phyloP scores from a whole-genome alignment of 331 rosid genomes.

The Phaseolus coccineus region DNA sequence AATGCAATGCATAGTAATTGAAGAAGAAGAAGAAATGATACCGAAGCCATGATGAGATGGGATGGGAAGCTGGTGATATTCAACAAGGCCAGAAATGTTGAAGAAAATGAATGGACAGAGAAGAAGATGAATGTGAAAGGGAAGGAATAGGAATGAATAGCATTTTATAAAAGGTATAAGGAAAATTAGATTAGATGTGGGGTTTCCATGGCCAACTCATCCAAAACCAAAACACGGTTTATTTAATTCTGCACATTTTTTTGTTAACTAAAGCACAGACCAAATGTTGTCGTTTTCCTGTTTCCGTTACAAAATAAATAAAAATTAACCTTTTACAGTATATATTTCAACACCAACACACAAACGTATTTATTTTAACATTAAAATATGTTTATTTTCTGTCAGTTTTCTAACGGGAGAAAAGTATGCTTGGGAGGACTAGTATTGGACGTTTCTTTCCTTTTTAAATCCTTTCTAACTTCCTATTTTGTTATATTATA shows the following conservation, averaged over 20 bases:
- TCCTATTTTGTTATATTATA: not conserved
- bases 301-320: conserved; percentile 16
- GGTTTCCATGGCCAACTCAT: conserved; percentile 21
- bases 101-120: not conserved
- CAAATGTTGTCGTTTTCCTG: not conserved
- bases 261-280: not conserved
- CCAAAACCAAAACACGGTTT: conserved; percentile 4
- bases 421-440: not conserved
- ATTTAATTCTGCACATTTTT: not conserved
- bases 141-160: not conserved
- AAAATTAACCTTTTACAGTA: conserved; percentile 12
- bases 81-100: not conserved
- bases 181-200: conserved; percentile 35
- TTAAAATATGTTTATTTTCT: not conserved
- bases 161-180: not conserved
- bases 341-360: not conserved
- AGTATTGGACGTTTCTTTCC: not conserved
- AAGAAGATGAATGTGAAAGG: not conserved
- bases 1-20: conserved; percentile 27
- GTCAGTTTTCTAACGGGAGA: not conserved
- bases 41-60: conserved; percentile 43
- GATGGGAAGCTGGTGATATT: conserved; percentile 30
- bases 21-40: conserved; percentile 15
- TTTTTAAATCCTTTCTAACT: not conserved
- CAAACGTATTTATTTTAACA: not conserved